phyloP scores from a whole-genome alignment of 768 basidiomycete species.

The Suillus placidus region DNA sequence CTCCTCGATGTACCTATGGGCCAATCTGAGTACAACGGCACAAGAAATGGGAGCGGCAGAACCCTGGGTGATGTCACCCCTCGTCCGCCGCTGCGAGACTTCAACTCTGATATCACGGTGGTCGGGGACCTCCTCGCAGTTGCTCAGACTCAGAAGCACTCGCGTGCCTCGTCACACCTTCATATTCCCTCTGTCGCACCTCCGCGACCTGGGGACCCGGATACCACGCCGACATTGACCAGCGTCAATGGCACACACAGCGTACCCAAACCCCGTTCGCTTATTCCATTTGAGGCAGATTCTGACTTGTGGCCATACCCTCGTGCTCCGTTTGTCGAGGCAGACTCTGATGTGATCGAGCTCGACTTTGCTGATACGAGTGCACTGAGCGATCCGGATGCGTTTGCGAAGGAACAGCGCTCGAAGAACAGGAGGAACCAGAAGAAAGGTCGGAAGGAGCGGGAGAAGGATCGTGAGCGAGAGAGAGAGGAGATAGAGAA shows the following conservation, averaged over 20 bases:
- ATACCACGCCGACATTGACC: conserved; percentile 15
- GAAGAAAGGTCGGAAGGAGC: conserved; percentile 29
- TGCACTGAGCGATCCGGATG: conserved; percentile 67
- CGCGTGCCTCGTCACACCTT: conserved; percentile 11
- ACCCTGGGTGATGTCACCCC: conserved; percentile 62
- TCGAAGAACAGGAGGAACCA: conserved; percentile 26
- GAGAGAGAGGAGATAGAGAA: conserved; percentile 55
- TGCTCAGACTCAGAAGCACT: conserved; percentile 17
- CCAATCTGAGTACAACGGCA: conserved; percentile 20
- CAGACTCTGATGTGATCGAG: conserved; percentile 64
- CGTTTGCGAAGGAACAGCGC: conserved; percentile 44
- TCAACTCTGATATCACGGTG: conserved; percentile 35
- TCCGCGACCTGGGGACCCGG: conserved; percentile 14
- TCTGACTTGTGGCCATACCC: conserved; percentile 76
- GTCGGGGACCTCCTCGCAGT: conserved; percentile 32
- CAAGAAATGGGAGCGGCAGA: conserved; percentile 20
- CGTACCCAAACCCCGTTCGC: conserved; percentile 37
- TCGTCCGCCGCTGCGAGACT: conserved; percentile 45
- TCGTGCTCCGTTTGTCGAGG: conserved; percentile 46
- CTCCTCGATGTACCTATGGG: conserved; percentile 31
- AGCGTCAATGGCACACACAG: conserved; percentile 15
- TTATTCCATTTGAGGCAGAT: conserved; percentile 65
- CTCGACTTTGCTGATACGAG: conserved; percentile 77
- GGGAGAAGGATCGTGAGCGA: conserved; percentile 41
- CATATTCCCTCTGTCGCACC: conserved; percentile 5